Evolutionary conservation across 441 rosid genomes (phyloP), one percentile per base, ranked within the genome.

Genomic region (Rhodomyrtus psidioides): DNA sequence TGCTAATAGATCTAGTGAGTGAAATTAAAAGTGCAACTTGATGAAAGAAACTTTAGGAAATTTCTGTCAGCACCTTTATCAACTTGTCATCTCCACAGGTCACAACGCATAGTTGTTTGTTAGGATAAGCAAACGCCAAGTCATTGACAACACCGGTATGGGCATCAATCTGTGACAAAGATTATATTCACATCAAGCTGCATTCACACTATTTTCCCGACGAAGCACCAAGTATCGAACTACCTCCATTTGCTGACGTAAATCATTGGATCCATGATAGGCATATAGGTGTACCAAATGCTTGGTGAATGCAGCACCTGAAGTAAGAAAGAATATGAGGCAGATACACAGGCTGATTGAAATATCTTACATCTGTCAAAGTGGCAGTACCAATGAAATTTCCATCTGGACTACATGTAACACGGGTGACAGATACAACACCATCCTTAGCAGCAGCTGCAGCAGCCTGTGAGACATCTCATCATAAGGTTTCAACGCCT

Each of bases 321-420:
- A 87, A 89, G 53, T 83, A 90, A 83, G 83, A 88, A 88, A 83
- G 86, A 56, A 49, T 90, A 86, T 88, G 60, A 91, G 91, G 86
- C 53, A 86, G 55, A 42, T 70, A 70, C 49, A 70, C 49, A 70
- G 44, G 53, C 75, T 51, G 88, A 55, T 55, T 65, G 53, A 57
- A 27, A 85, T 54, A 39, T 81, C 55, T 62, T n/a, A 24, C 59
- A 79, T 70, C 55, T 21, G 51, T 19, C 34, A 83, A 82, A 79
- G 30, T 57, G n/a, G 91, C 95, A 85, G 51, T 90, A 96, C 99
- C 98, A 39, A 93, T 89, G 91, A 94, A 93, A 85, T 85, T 93
- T 88, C 98, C 99, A 91, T 94, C 98, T 83, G 97, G 93, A 90
- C 96, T 96, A 97, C 99, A 96, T 9, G 95, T 88, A 85, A 95